Evolutionary conservation across 768 basidiomycete genomes (phyloP).

Genomic region (Epithele typhae): DNA sequence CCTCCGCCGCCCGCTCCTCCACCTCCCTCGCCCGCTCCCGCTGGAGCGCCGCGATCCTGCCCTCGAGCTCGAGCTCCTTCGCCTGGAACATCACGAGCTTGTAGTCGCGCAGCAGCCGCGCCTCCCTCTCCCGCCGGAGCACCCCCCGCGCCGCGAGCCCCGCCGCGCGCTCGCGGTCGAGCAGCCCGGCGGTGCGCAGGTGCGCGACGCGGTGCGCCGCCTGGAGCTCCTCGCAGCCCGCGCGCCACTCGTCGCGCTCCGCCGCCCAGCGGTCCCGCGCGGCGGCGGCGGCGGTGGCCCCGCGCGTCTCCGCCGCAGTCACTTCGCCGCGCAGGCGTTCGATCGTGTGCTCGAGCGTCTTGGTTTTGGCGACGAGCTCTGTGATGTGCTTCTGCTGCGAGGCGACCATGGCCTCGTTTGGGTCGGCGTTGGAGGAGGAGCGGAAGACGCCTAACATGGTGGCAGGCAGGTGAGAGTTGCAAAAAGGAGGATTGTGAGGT

Average conservation of each 20-base stretch:
- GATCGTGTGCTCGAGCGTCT: slow-evolving; percentile 57
- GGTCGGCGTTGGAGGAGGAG: background rate
- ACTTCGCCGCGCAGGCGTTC: slow-evolving; percentile 51
- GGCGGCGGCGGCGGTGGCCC: slow-evolving; percentile 36
- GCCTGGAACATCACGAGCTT: slow-evolving; percentile 65
- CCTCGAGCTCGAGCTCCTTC: slow-evolving; percentile 56
- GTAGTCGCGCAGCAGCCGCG: slow-evolving; percentile 58
- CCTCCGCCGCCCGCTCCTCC: slow-evolving; percentile 33
- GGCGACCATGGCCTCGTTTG: slow-evolving; percentile 44
- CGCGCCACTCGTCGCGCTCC: slow-evolving; percentile 56
- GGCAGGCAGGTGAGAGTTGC: too few species aligned
- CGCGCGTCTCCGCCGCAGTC: slow-evolving; percentile 36
- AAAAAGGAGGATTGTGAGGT: too few species aligned
- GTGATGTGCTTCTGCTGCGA: slow-evolving; percentile 67
- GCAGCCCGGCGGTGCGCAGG: slow-evolving; percentile 45
- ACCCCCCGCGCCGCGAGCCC: slow-evolving; percentile 51
- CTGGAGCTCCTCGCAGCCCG: slow-evolving; percentile 59
- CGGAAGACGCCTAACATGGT: background rate
- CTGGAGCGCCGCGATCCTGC: slow-evolving; percentile 47
- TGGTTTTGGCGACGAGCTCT: slow-evolving; percentile 67
- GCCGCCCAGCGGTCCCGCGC: slow-evolving; percentile 47
- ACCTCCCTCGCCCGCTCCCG: slow-evolving; percentile 39
- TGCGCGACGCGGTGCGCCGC: slow-evolving; percentile 64
- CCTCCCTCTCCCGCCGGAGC: slow-evolving; percentile 52
- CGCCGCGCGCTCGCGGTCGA: slow-evolving; percentile 51